Conservation (phyloP, 2,329 filamentous ascomycete species). For the Allantophomopsis cytisporea region DNA sequence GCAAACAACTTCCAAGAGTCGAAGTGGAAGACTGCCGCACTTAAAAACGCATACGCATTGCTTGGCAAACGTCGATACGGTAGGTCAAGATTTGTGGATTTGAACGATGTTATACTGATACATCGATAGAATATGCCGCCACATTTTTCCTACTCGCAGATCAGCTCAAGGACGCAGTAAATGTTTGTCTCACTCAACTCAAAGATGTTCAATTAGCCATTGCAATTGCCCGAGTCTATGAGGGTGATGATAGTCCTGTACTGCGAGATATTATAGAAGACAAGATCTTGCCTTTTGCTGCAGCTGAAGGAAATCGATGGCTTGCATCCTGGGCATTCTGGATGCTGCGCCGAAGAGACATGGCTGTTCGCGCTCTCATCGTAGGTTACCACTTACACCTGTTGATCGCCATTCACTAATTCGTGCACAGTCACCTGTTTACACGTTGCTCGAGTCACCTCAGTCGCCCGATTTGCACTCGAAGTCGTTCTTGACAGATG, state of each 20-base stretch:
- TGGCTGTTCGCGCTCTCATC: constrained; percentile 73
- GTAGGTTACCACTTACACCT: constrained; percentile 30
- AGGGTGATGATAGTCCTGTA: constrained; percentile 68
- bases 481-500: constrained; percentile 75
- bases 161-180: constrained; percentile 71
- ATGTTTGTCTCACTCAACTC: constrained; percentile 75
- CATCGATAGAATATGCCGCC: constrained; percentile 68
- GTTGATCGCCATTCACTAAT: neutral
- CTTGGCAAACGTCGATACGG: constrained; percentile 82
- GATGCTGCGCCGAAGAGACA: constrained; percentile 71
- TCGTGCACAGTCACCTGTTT: constrained; percentile 55
- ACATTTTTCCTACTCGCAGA: constrained; percentile 91
- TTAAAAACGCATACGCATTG: constrained; percentile 94
- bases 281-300: constrained; percentile 64
- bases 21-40: constrained; percentile 75
- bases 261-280: constrained; percentile 64
- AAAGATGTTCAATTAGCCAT: constrained; percentile 84
- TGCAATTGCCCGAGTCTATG: constrained; percentile 75
- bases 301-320: constrained; percentile 79
- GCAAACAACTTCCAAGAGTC: constrained; percentile 83
- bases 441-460: constrained; percentile 57
- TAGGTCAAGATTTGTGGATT: constrained; percentile 23
- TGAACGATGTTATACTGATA: neutral
- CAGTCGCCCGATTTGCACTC: constrained; percentile 57
- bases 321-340: constrained; percentile 92